Percentiles rank a stretch among this genome's conserved stretches.
phyloP scores from a whole-genome alignment of 352 stramenopile genomes.

The Globisporangium viniferum region DNA sequence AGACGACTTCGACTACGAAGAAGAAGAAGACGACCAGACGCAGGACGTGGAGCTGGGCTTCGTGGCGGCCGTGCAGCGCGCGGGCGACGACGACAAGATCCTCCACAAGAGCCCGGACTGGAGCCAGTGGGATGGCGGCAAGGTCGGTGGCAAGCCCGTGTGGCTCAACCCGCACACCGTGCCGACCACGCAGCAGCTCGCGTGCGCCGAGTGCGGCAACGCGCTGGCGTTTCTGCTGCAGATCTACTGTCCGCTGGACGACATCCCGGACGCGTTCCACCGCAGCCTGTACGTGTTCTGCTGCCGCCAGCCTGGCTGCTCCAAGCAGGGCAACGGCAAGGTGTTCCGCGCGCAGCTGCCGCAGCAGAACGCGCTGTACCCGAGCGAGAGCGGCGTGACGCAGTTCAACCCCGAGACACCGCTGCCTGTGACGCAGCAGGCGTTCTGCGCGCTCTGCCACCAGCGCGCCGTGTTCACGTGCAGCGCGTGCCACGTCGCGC shows the following conservation, averaged over 20 bases:
- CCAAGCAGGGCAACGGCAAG: slow-evolving; percentile 54
- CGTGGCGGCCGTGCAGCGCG: slow-evolving; percentile 34
- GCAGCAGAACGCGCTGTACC: slow-evolving; percentile 89
- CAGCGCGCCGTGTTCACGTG: slow-evolving; percentile 66
- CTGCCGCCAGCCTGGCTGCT: slow-evolving; percentile 72
- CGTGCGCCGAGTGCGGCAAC: slow-evolving; percentile 43
- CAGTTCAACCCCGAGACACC: slow-evolving; percentile 20
- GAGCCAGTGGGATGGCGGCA: slow-evolving; percentile 91
- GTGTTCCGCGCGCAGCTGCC: slow-evolving; percentile 87
- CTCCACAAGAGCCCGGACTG: slow-evolving; percentile 64
- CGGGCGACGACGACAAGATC: slow-evolving; percentile 17
- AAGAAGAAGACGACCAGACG: slow-evolving; percentile 28
- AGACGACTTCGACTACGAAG: slow-evolving; percentile 33
- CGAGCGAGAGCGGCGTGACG: slow-evolving; percentile 39
- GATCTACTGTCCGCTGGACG: slow-evolving; percentile 92
- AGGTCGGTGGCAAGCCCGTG: slow-evolving; percentile 83
- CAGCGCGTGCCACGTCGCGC: slow-evolving; percentile 64
- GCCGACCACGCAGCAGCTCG: slow-evolving; percentile 40
- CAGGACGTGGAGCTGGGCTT: slow-evolving; percentile 79
- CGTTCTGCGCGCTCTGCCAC: slow-evolving; percentile 58
- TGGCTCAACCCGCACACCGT: slow-evolving; percentile 80
- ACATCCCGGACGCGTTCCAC: slow-evolving; percentile 88
- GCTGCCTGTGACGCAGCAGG: neutral
- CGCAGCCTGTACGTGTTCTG: slow-evolving; percentile 92
- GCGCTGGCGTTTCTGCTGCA: slow-evolving; percentile 85